Evolutionary conservation across 805 yeast species (phyloP), one percentile per base, ranked within the genome.

Genomic region (Yarrowia bubula): DNA sequence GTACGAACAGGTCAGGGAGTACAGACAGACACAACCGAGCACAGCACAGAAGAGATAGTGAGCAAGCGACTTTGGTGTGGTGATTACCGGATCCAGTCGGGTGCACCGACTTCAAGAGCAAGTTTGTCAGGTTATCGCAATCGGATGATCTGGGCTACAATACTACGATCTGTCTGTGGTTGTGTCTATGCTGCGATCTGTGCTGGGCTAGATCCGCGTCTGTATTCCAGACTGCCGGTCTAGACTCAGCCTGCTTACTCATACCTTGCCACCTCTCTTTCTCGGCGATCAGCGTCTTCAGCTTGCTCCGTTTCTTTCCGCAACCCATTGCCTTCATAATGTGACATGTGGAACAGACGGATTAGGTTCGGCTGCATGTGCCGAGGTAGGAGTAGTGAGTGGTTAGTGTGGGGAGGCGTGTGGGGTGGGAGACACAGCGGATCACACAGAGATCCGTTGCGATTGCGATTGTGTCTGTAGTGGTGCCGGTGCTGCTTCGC

Each of bases 291-390:
- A 48, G 41, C 51, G 11, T 13, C 32, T 43, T 31, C 51, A 37
- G 38, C 28, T 53, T 38, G 47, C 47, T 55, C 61, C 61, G 61
- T 55, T 55, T 55, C 47, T 39, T 55, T 41, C 47, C 47, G 43
- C 37, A 22, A 17, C 44, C n/a, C 15, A 33, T 35, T 53, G 60
- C 60, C 44, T 39, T 18, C 41, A 48, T 48, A 48, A 50, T 50
- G 58, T 51, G 58, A 51, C 58, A 51, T 55, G 61, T 55, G 61
- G 38, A 35, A 37, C 11, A 10, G 17, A 15, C 9, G 44, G n/a
- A 15, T 53, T 18, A 31, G 61, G 61, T 55, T 55, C 6, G 61
- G 38, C 5, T 41, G 47, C 60, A 55, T 55, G 61, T 39, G 61
- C 61, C 61, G 61, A 55, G 61, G 61, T 31, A 55, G 42, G 17